Conservation (phyloP, 2,329 filamentous ascomycete species). For the Curvularia verruculosa region DNA sequence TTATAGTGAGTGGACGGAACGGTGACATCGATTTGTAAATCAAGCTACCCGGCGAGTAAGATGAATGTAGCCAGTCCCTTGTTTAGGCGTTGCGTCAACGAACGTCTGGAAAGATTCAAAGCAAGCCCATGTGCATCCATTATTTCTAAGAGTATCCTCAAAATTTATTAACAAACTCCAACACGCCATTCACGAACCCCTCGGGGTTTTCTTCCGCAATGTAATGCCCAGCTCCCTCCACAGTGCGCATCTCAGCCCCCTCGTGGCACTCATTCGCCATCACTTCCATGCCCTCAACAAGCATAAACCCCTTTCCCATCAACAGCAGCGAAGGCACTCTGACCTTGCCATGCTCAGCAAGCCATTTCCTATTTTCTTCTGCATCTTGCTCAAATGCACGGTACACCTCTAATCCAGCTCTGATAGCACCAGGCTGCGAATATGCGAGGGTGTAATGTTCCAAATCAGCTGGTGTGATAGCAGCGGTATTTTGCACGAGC, state of each 20-base stretch:
- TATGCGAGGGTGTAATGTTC: background rate
- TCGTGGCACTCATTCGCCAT: constrained; percentile 7
- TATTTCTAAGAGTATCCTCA: background rate
- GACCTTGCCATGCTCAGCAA: background rate
- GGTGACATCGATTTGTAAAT: background rate
- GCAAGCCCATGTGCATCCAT: background rate
- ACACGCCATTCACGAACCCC: background rate
- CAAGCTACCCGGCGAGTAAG: background rate
- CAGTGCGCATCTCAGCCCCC: background rate
- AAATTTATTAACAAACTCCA: background rate
- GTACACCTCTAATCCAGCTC: constrained; percentile 2
- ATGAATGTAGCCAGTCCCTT: background rate
- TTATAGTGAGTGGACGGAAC: background rate
- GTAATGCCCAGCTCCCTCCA: background rate
- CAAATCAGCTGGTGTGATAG: constrained; percentile 6
- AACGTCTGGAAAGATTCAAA: background rate
- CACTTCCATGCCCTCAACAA: background rate
- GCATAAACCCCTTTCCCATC: background rate
- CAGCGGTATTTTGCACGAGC: constrained; percentile 9
- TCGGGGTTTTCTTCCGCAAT: constrained; percentile 1
- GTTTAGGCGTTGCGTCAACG: background rate
- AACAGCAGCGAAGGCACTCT: background rate
- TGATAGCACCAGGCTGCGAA: constrained; percentile 4
- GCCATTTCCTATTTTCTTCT: constrained; percentile 4
- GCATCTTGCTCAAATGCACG: constrained; percentile 6